Conservation (phyloP, 768 basidiomycete species). For the Collybia sordida region DNA sequence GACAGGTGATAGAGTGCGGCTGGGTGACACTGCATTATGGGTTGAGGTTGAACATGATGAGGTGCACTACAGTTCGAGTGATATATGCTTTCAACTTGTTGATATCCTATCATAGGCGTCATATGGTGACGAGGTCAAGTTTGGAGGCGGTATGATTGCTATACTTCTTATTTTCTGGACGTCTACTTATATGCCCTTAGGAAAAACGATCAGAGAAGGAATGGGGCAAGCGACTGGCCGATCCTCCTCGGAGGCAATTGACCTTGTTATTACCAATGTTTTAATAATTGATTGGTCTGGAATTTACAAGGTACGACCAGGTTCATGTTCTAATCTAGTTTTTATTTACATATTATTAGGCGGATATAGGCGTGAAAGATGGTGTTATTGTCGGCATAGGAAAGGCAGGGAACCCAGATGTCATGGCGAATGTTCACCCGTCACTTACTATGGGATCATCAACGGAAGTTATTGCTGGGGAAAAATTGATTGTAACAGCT, state of each 20-base stretch:
- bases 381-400: constrained; percentile 86
- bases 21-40: constrained; percentile 92
- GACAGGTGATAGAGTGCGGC: constrained; percentile 82
- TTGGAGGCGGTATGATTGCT: constrained; percentile 75
- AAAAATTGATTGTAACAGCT: constrained; percentile 90
- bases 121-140: constrained; percentile 97
- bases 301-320: constrained; percentile 75
- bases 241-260: constrained; percentile 66
- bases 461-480: constrained; percentile 95
- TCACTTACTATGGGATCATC: constrained; percentile 81
- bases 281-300: constrained; percentile 94
- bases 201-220: constrained; percentile 92
- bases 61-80: constrained; percentile 33
- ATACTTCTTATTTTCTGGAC: neutral
- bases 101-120: constrained; percentile 48
- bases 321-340: neutral
- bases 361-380: constrained; percentile 89
- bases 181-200: constrained; percentile 32
- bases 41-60: constrained; percentile 87
- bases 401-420: constrained; percentile 95
- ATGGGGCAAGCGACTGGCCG: constrained; percentile 90
- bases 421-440: constrained; percentile 78
- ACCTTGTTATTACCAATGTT: constrained; percentile 94
- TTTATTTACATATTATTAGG: constrained; percentile 42
- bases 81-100: neutral